Evolutionary conservation across 306 rosid genomes (phyloP).

Genomic region (Malus orientalis): DNA sequence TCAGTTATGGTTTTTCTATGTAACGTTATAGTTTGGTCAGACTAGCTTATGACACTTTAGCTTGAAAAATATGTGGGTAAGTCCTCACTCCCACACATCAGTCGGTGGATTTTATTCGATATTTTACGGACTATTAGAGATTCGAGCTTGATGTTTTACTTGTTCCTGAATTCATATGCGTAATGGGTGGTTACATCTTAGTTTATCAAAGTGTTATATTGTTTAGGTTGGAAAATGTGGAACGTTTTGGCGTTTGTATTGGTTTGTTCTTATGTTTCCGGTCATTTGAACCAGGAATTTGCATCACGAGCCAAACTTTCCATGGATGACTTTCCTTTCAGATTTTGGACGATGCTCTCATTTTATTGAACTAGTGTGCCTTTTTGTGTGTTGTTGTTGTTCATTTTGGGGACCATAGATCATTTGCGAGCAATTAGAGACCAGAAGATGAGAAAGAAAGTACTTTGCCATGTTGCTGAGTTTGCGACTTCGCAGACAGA

Average conservation of each 20-base stretch:
- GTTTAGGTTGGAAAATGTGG: background rate
- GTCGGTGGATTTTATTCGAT: background rate
- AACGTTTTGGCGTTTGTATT: background rate
- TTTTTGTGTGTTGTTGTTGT: background rate
- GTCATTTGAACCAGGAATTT: background rate
- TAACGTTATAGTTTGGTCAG: background rate
- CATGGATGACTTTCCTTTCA: background rate
- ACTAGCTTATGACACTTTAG: background rate
- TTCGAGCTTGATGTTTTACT: constrained; percentile 1
- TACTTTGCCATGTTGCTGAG: background rate
- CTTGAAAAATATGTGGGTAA: background rate
- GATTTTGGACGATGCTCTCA: background rate
- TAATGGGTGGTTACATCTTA: background rate
- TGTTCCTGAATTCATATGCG: background rate
- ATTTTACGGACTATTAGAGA: background rate
- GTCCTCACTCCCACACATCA: no score
- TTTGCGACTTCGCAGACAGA: background rate
- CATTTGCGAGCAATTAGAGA: background rate
- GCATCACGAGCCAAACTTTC: background rate
- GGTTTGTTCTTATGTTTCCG: background rate
- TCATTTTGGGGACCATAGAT: background rate
- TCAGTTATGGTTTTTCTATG: background rate
- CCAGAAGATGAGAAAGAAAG: background rate
- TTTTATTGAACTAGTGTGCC: background rate
- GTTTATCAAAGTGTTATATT: background rate